Evolutionary conservation across 2,329 filamentous ascomycete genomes (phyloP).

Genomic region (Chaetothyriales sp.): DNA sequence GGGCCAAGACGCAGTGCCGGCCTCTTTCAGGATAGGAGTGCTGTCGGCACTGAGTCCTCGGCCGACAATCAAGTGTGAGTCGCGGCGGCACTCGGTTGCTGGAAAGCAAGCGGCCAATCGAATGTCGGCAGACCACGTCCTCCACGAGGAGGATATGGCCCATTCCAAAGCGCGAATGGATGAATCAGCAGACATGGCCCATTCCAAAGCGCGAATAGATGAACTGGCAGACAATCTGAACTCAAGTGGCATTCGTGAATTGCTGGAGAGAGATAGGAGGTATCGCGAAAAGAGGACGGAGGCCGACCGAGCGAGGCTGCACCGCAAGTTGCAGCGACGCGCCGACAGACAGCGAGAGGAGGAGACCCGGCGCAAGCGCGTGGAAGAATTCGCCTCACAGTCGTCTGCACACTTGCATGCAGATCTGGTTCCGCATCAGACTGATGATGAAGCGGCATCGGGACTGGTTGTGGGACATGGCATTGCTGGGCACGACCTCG

Average conservation of each 20-base stretch:
- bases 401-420: background rate
- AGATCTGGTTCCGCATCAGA: background rate
- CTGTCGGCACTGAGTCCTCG: conserved; percentile 73
- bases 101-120: conserved; percentile 23
- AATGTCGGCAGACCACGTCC: conserved; percentile 32
- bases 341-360: conserved; percentile 44
- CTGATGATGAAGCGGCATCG: background rate
- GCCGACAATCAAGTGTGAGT: conserved; percentile 65
- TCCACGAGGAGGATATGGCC: conserved; percentile 38
- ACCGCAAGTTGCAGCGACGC: conserved; percentile 32
- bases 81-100: conserved; percentile 43
- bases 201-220: conserved; percentile 50
- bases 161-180: conserved; percentile 52
- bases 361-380: conserved; percentile 19
- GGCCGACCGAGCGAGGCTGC: conserved; percentile 51
- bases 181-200: conserved; percentile 57
- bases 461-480: background rate
- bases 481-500: background rate
- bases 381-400: conserved; percentile 5
- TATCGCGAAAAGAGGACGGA: conserved; percentile 62
- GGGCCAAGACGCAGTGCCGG: conserved; percentile 61
- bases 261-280: conserved; percentile 80
- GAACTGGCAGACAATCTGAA: conserved; percentile 72
- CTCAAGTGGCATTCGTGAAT: conserved; percentile 67
- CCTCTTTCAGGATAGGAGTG: conserved; percentile 66